Base-by-base conservation (phyloP, 2,329 filamentous ascomycete genomes). In the Trichoderma brevicompactum region DNA sequence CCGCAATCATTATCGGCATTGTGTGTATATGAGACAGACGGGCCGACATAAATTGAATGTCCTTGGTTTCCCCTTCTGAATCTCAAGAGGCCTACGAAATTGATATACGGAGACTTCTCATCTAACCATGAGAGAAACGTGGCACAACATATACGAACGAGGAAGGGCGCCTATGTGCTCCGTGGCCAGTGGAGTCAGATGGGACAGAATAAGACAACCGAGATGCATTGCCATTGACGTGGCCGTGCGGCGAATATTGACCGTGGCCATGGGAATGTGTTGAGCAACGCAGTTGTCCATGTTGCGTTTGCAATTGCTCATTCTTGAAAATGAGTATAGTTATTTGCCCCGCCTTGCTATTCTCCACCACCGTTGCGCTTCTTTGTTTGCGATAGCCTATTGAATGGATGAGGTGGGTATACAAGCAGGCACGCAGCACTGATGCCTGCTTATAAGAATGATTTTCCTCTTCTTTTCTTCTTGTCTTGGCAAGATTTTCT, bases 311-410 rank as follows among this genome's bases (percentile, higher is more conserved):
- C 46, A 17, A 17, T 19, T 61, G 23, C 12, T 10, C 44, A 10
- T 8, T 13, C 23, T 52, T 15, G 19, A 44, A 19, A 36, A 34
- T 61, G 19, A 43, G 17, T 12, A 19, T 19, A 10, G 1, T 10
- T 44, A 34, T 34, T 15, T 32, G 58, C 58, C 36, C 58, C 38
- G 58, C 58, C n/a, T 10, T 41, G n/a, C n/a, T 52, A 61, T 61
- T 61, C 46, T 61, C 58, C 58, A 50, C 58, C 36, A 15, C 56
- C 13, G 9, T 28, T 60, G 55, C 10, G 10, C 15, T 38, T 7
- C 38, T 54, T 46, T 32, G 23, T 44, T 46, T 43, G 19, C 32
- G 17, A 61, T 7, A 46, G 7, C 46, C 23, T 43, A 15, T 15
- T 61, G 46, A 61, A 61, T 61, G 38, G 19, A 32, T 1, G 9